Evolutionary conservation across 2,329 filamentous ascomycete genomes (phyloP).

Genomic region (Calonectria multiphialidica): DNA sequence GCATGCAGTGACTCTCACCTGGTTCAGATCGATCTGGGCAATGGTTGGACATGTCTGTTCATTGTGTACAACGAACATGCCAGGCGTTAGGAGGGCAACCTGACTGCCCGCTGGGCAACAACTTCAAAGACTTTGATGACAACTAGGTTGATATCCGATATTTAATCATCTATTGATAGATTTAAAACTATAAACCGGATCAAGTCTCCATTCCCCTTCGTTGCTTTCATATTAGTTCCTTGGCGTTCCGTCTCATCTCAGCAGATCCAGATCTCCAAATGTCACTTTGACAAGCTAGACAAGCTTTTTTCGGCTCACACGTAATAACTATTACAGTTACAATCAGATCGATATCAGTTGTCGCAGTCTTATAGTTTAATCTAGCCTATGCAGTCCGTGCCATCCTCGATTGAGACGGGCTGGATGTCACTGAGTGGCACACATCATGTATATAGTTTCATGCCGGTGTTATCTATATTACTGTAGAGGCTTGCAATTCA

Average conservation of each 20-base stretch:
- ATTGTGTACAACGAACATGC: background rate
- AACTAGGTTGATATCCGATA: too few species aligned
- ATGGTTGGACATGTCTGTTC: background rate
- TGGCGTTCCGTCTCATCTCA: too few species aligned
- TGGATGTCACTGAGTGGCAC: too few species aligned
- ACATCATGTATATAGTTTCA: background rate
- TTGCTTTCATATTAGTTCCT: background rate
- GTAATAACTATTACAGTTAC: background rate
- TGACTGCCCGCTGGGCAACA: too few species aligned
- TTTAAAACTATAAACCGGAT: background rate
- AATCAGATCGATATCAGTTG: background rate
- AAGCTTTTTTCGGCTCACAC: background rate
- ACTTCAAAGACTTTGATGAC: too few species aligned
- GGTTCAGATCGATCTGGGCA: background rate
- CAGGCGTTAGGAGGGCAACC: background rate
- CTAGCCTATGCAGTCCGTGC: background rate
- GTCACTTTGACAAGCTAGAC: background rate
- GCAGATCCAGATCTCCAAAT: background rate
- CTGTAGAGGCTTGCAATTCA: too few species aligned
- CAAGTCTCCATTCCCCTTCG: background rate
- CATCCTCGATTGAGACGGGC: background rate
- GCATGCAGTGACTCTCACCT: background rate
- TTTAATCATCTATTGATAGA: too few species aligned
- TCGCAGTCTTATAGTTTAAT: background rate
- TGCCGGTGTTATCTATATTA: background rate